phyloP scores from a whole-genome alignment of 1,139 yeast genomes.

The Schwanniomyces etchellsii region DNA sequence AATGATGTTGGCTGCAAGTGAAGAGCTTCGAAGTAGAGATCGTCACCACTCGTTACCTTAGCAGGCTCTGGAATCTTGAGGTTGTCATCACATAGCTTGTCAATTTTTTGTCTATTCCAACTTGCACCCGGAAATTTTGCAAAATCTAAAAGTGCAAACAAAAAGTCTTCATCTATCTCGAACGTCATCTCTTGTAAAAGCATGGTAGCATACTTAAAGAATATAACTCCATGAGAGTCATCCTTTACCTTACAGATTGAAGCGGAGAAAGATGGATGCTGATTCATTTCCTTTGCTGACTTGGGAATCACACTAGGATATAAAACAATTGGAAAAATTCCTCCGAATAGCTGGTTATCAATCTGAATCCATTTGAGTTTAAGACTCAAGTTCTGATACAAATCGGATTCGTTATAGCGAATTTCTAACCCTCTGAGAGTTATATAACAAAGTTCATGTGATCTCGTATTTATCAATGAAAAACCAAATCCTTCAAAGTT shows the following conservation, averaged over 20 bases:
- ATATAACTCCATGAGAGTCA: slow-evolving; percentile 82
- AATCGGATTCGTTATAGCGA: slow-evolving; percentile 75
- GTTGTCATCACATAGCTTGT: slow-evolving; percentile 57
- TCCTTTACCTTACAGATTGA: slow-evolving; percentile 82
- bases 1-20: slow-evolving; percentile 89
- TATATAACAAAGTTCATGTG: slow-evolving; percentile 76
- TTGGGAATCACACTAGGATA: slow-evolving; percentile 91
- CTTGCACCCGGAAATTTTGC: slow-evolving; percentile 66
- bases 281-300: slow-evolving; percentile 75
- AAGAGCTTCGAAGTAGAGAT: slow-evolving; percentile 85
- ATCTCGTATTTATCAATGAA: slow-evolving; percentile 67
- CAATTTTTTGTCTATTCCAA: slow-evolving; percentile 49
- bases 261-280: slow-evolving; percentile 86
- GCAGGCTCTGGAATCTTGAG: slow-evolving; percentile 69
- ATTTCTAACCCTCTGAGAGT: slow-evolving; percentile 79
- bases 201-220: slow-evolving; percentile 85
- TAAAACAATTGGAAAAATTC: slow-evolving; percentile 81
- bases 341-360: slow-evolving; percentile 87
- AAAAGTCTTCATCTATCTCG: slow-evolving; percentile 90
- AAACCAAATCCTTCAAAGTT: slow-evolving; percentile 85
- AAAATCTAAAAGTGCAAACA: slow-evolving; percentile 78
- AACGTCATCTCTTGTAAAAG: slow-evolving; percentile 86
- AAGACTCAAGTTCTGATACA: slow-evolving; percentile 73
- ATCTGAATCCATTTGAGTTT: slow-evolving; percentile 92
- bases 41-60: slow-evolving; percentile 53